phyloP scores from a whole-genome alignment of 768 basidiomycete genomes.

The Boletus sensibilis region DNA sequence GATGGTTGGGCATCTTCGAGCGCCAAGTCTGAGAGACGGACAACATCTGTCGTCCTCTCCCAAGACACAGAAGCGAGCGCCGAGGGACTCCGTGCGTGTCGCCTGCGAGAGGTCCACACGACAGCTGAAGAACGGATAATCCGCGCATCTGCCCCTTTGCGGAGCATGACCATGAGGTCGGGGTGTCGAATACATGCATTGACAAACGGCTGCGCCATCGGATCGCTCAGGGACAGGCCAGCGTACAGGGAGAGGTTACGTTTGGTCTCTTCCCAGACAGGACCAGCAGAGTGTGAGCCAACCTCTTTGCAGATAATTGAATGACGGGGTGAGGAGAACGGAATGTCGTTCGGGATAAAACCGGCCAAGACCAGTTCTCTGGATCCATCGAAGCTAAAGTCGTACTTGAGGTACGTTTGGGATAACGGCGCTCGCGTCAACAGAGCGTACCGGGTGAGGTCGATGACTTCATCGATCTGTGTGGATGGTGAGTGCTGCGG shows the following conservation, averaged over 20 bases:
- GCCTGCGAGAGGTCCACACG: slow-evolving; percentile 31
- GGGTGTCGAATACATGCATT: slow-evolving; percentile 33
- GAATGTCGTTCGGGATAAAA: slow-evolving; percentile 30
- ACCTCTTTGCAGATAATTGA: slow-evolving; percentile 18
- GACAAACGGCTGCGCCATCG: slow-evolving; percentile 29
- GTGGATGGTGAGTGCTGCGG: background rate
- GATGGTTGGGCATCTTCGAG: slow-evolving; percentile 27
- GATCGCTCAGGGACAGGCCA: slow-evolving; percentile 29
- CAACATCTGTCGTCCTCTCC: slow-evolving; percentile 21
- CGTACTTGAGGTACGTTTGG: slow-evolving; percentile 25
- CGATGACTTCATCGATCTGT: slow-evolving; percentile 32
- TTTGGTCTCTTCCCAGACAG: slow-evolving; percentile 30
- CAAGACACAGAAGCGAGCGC: slow-evolving; percentile 25
- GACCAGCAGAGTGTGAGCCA: background rate
- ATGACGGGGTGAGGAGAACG: slow-evolving; percentile 23
- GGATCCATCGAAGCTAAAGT: slow-evolving; percentile 21
- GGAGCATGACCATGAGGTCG: slow-evolving; percentile 32
- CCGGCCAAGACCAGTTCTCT: slow-evolving; percentile 32
- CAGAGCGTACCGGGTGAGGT: slow-evolving; percentile 30
- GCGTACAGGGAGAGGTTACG: slow-evolving; percentile 28
- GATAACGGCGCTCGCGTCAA: slow-evolving; percentile 13
- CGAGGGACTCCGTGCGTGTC: slow-evolving; percentile 28
- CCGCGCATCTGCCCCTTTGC: slow-evolving; percentile 29
- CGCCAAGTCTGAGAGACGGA: slow-evolving; percentile 19
- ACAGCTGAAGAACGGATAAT: slow-evolving; percentile 25